Evolutionary conservation across 2,329 filamentous ascomycete genomes (phyloP).

Genomic region (Aspergillus proliferans): DNA sequence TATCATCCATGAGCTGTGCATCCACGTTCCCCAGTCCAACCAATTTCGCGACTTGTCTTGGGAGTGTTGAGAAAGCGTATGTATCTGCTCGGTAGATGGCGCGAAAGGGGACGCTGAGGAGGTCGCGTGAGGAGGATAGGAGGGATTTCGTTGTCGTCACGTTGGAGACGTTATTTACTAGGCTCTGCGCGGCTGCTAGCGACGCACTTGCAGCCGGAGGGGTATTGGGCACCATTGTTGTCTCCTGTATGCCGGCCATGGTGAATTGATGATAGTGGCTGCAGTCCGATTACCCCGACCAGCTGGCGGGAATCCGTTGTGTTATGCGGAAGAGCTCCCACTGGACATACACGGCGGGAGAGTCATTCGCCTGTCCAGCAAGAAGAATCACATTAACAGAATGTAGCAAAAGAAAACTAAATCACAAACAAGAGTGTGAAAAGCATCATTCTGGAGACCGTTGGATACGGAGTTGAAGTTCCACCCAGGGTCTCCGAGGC

Average conservation of each 20-base stretch:
- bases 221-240: conserved; percentile 15
- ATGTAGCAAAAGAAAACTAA: background rate
- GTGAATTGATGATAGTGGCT: conserved; percentile 1
- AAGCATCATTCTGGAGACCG: background rate
- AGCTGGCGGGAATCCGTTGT: background rate
- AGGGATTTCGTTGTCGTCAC: conserved; percentile 13
- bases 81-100: conserved; percentile 31
- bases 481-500: background rate
- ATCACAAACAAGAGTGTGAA: background rate
- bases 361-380: background rate
- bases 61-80: conserved; percentile 30
- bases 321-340: background rate
- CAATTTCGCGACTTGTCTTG: conserved; percentile 25
- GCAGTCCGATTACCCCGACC: background rate
- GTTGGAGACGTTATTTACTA: conserved; percentile 17
- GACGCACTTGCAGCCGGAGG: conserved; percentile 11
- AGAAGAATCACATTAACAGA: background rate
- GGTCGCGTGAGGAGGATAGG: conserved; percentile 23
- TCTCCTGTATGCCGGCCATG: conserved; percentile 20
- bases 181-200: conserved; percentile 10
- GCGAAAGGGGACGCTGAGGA: conserved; percentile 32
- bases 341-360: background rate
- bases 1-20: conserved; percentile 17
- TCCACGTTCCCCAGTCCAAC: conserved; percentile 23
- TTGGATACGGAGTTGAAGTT: background rate